A percentile compares a stretch with the other conserved stretches of the same genome.
Conservation (phyloP, 805 yeast species). For the Saccharomyces mikatae region DNA sequence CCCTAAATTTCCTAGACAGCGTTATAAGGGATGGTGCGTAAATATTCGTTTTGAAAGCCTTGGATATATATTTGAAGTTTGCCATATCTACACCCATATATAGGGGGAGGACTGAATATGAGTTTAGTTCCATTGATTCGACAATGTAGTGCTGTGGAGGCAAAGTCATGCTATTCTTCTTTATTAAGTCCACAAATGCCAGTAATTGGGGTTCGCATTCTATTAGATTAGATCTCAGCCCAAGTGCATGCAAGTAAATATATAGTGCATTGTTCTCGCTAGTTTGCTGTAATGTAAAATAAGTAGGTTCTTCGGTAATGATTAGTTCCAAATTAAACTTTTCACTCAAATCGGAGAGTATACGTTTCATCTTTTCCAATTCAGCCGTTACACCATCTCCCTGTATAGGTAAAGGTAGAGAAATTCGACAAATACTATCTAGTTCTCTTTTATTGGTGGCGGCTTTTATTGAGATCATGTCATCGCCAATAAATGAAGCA, state of each 20-base stretch:
- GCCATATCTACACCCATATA: slow-evolving; percentile 17
- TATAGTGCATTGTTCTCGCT: neutral
- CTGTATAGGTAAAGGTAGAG: neutral
- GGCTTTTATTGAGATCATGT: slow-evolving; percentile 3
- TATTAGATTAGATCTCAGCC: slow-evolving; percentile 12
- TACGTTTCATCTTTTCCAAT: slow-evolving; percentile 2
- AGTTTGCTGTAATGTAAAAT: slow-evolving; percentile 1
- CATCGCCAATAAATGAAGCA: slow-evolving; percentile 4
- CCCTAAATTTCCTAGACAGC: neutral
- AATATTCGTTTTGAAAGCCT: slow-evolving; percentile 14
- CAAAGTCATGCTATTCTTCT: neutral
- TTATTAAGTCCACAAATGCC: slow-evolving; percentile 12
- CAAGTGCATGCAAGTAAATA: slow-evolving; percentile 12
- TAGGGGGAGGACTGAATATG: slow-evolving; percentile 18
- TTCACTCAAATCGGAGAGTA: slow-evolving; percentile 6
- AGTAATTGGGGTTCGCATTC: slow-evolving; percentile 12
- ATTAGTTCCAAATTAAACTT: slow-evolving; percentile 16
- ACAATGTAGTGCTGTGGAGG: slow-evolving; percentile 8
- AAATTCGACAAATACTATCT: neutral
- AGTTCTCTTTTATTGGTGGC: neutral
- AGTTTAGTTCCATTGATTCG: slow-evolving; percentile 15
- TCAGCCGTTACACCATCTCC: neutral
- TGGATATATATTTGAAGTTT: slow-evolving; percentile 13
- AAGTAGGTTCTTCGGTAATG: slow-evolving; percentile 6
- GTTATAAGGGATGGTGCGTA: slow-evolving; percentile 12